Percentiles rank a stretch among this genome's conserved stretches.
phyloP scores from a whole-genome alignment of 108 stramenopile species.

The Nitzschia sp. region DNA sequence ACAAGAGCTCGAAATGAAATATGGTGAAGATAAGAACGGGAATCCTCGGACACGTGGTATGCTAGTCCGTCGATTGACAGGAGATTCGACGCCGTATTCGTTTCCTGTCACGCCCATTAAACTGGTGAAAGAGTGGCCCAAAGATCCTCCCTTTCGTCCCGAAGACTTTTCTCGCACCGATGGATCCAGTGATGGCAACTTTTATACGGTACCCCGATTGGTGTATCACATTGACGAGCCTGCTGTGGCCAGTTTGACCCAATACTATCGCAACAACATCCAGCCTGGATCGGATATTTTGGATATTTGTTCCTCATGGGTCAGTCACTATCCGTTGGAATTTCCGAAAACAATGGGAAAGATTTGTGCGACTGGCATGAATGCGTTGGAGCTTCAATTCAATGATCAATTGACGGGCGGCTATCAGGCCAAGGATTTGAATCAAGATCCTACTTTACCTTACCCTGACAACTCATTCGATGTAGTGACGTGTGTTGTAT shows the following conservation, averaged over 20 bases:
- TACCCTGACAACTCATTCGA: conserved; percentile 86
- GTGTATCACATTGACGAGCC: conserved; percentile 95
- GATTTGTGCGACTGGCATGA: conserved; percentile 90
- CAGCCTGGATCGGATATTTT: conserved; percentile 70
- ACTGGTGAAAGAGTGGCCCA: conserved; percentile 86
- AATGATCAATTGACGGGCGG: conserved; percentile 93
- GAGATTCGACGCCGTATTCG: conserved; percentile 78
- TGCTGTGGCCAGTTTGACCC: conserved; percentile 79
- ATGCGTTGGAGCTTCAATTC: conserved; percentile 79
- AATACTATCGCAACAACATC: conserved; percentile 90
- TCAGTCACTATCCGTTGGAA: conserved; percentile 85
- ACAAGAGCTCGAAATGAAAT: conserved; percentile 77
- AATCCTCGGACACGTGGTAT: conserved; percentile 80
- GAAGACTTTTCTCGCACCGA: conserved; percentile 90
- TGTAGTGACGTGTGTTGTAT: conserved; percentile 93
- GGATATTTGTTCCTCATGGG: conserved; percentile 96
- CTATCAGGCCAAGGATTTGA: conserved; percentile 86
- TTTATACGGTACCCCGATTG: conserved; percentile 87
- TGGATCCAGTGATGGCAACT: conserved; percentile 73
- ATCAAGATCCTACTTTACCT: conserved; percentile 74
- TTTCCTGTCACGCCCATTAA: conserved; percentile 66
- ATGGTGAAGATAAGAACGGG: conserved; percentile 60
- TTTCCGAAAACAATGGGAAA: conserved; percentile 75
- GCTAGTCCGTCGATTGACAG: conserved; percentile 77
- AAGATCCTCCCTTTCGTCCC: conserved; percentile 68